Conservation (phyloP, 495 filamentous ascomycete genomes). For the Barbatosphaeria neglecta region DNA sequence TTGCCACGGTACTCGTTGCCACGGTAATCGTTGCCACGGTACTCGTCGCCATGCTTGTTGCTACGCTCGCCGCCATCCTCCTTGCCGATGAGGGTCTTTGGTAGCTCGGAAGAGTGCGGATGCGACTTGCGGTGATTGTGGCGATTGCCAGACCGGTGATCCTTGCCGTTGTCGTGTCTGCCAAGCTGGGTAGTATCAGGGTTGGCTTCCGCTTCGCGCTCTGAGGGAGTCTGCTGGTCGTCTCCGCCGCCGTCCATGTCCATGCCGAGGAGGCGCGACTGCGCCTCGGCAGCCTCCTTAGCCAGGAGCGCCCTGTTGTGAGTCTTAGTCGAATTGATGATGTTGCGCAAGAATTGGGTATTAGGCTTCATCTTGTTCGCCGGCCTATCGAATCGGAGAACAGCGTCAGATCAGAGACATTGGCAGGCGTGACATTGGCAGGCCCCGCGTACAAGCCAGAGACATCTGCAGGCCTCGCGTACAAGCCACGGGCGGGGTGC, state of each 20-base stretch:
- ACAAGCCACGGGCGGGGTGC: background rate
- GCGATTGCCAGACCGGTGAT: no score
- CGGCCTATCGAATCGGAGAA: slow-evolving; percentile 22
- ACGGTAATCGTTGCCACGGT: no score
- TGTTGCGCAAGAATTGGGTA: slow-evolving; percentile 75
- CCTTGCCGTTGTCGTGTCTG: background rate
- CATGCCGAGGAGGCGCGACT: slow-evolving; percentile 31
- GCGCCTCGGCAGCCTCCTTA: slow-evolving; percentile 58
- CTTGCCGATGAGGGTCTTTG: no score
- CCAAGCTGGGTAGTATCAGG: slow-evolving; percentile 36
- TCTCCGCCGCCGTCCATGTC: slow-evolving; percentile 29
- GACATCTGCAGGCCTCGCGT: background rate
- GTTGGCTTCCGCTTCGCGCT: slow-evolving; percentile 28
- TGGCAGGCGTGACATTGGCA: background rate
- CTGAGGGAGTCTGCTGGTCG: slow-evolving; percentile 24
- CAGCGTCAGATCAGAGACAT: background rate
- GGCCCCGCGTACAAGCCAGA: no score
- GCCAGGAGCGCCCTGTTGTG: slow-evolving; percentile 83
- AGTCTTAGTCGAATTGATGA: slow-evolving; percentile 75
- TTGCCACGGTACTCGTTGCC: no score
- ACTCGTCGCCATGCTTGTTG: no score
- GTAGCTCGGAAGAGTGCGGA: no score
- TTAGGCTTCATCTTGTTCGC: slow-evolving; percentile 77
- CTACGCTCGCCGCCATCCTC: no score
- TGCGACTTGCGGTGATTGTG: no score